phyloP scores from a whole-genome alignment of 2,329 filamentous ascomycete species.

The Clarireedia monteithiana region DNA sequence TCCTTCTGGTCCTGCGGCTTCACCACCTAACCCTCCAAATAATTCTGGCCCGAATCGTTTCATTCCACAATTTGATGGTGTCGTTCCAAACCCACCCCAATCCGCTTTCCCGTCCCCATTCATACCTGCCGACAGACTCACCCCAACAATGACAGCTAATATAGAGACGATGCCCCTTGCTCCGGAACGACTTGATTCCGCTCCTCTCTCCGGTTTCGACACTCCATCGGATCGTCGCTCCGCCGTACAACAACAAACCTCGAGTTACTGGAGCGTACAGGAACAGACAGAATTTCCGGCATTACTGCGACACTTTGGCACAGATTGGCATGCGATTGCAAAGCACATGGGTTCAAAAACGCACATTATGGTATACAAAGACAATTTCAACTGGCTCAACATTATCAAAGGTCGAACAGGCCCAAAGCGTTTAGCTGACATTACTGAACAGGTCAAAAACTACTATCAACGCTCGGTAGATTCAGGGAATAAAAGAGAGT shows the following conservation, averaged over 20 bases:
- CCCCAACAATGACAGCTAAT: conserved; percentile 9
- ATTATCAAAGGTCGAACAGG: conserved; percentile 23
- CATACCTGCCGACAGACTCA: conserved; percentile 16
- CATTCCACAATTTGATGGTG: conserved; percentile 21
- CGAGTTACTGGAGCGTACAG: conserved; percentile 82
- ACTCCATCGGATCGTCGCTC: conserved; percentile 23
- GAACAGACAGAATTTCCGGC: conserved; percentile 71
- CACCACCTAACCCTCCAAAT: too few species aligned
- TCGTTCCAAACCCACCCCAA: conserved; percentile 8
- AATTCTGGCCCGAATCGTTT: conserved; percentile 13
- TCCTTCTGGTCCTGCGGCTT: conserved; percentile 3
- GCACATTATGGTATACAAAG: conserved; percentile 64
- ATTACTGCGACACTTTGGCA: conserved; percentile 67
- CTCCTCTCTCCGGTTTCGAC: conserved; percentile 21
- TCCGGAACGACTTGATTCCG: conserved; percentile 25
- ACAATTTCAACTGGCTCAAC: conserved; percentile 23
- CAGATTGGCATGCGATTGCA: conserved; percentile 70
- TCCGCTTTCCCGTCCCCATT: conserved; percentile 17
- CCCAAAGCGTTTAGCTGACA: conserved; percentile 28
- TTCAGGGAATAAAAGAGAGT: conserved; percentile 45
- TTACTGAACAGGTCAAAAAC: conserved; percentile 52
- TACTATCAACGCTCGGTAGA: conserved; percentile 59
- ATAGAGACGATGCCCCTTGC: conserved; percentile 20
- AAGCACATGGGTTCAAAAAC: conserved; percentile 78
- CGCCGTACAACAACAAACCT: conserved; percentile 49